Evolutionary conservation across 805 yeast species (phyloP).

Genomic region (Candida khao-thaluensis): DNA sequence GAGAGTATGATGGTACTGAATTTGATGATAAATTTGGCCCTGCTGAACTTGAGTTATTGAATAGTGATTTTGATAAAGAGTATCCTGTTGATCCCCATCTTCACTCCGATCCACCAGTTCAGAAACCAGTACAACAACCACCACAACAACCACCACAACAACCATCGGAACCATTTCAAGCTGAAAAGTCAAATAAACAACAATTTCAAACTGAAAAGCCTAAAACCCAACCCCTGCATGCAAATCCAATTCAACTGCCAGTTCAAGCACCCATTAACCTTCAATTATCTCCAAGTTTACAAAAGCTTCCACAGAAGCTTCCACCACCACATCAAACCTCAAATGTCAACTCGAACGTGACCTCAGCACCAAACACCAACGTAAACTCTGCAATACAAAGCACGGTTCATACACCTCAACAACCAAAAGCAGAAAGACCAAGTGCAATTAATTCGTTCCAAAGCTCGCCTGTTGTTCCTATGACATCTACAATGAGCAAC

Average conservation of each 20-base stretch:
- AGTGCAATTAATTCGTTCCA: background rate
- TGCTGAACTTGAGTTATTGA: constrained; percentile 1
- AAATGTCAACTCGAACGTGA: background rate
- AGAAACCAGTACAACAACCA: background rate
- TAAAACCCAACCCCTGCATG: too few species aligned
- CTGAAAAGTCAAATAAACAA: too few species aligned
- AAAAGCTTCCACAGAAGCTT: too few species aligned
- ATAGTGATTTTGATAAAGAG: background rate
- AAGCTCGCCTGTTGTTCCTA: background rate
- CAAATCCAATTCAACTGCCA: background rate
- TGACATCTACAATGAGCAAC: background rate
- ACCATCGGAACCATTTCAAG: background rate
- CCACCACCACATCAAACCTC: too few species aligned
- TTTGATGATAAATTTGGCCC: constrained; percentile 3
- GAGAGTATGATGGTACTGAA: background rate
- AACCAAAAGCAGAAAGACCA: background rate
- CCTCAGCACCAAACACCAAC: too few species aligned
- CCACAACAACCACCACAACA: background rate
- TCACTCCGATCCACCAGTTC: too few species aligned
- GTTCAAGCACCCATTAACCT: background rate
- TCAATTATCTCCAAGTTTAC: too few species aligned
- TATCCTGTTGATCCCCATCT: too few species aligned
- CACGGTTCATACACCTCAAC: background rate
- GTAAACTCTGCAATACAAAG: too few species aligned
- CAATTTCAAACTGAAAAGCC: background rate